Evolutionary conservation across 2,329 filamentous ascomycete species (phyloP).

Genomic region (Nigrograna mackinnonii): DNA sequence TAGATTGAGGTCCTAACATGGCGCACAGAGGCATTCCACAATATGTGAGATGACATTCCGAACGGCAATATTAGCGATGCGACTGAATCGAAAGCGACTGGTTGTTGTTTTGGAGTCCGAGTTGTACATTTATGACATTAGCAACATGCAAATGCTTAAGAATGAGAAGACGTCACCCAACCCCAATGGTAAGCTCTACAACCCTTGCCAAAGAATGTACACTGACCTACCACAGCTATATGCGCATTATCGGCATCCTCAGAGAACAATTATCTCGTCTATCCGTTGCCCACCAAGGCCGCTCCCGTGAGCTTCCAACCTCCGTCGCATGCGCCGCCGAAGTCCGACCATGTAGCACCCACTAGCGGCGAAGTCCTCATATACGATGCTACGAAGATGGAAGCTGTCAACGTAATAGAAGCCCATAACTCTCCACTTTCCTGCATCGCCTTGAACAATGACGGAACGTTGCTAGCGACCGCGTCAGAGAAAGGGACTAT

Average conservation of each 20-base stretch:
- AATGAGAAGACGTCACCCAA: constrained; percentile 95
- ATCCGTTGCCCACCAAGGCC: constrained; percentile 76
- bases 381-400: constrained; percentile 85
- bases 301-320: constrained; percentile 55
- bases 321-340: constrained; percentile 85
- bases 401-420: constrained; percentile 93
- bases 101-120: constrained; percentile 94
- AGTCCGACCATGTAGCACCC: constrained; percentile 72
- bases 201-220: too few relatives aligned
- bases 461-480: constrained; percentile 89
- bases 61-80: constrained; percentile 91
- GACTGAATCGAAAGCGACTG: constrained; percentile 90
- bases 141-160: constrained; percentile 94
- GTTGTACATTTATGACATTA: constrained; percentile 98
- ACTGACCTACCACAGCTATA: constrained; percentile 61
- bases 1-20: neutral
- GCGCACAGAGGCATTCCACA: constrained; percentile 67
- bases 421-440: constrained; percentile 91
- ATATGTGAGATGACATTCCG: constrained; percentile 99
- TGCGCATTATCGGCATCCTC: constrained; percentile 92
- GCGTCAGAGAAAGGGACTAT: constrained; percentile 98
- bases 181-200: constrained; percentile 68
- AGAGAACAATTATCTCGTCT: constrained; percentile 93
- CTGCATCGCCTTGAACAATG: constrained; percentile 87
- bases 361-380: constrained; percentile 92